Evolutionary conservation across 2,329 filamentous ascomycete species (phyloP).

Genomic region (Cryphonectria radicalis): DNA sequence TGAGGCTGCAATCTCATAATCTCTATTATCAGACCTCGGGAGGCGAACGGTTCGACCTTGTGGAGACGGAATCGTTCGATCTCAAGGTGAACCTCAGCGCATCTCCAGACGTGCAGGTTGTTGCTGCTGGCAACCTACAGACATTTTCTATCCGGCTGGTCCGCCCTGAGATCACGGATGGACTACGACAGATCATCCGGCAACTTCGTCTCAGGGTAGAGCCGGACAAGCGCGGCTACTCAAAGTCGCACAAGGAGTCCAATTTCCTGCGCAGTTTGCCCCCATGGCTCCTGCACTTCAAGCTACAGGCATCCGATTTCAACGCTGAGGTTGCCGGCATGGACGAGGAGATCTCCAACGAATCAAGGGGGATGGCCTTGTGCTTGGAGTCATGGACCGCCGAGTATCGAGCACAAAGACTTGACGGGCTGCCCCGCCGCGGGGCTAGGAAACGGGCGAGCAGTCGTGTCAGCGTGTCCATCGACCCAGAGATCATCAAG

Average conservation of each 20-base stretch:
- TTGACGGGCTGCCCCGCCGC: constrained; percentile 65
- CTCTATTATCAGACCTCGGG: constrained; percentile 92
- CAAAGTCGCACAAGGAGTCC: constrained; percentile 55
- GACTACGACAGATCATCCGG: constrained; percentile 85
- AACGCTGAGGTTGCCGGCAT: constrained; percentile 89
- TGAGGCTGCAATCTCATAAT: constrained; percentile 82
- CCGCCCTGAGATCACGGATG: constrained; percentile 88
- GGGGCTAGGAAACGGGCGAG: constrained; percentile 71
- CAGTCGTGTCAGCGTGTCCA: constrained; percentile 69
- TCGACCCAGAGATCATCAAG: constrained; percentile 67
- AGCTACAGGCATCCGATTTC: constrained; percentile 86
- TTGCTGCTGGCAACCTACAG: constrained; percentile 78
- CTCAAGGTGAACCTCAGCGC: constrained; percentile 84
- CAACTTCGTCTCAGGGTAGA: constrained; percentile 76
- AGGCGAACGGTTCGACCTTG: constrained; percentile 81
- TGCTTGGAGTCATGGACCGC: constrained; percentile 87
- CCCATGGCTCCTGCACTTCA: constrained; percentile 80
- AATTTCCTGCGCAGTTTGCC: constrained; percentile 82
- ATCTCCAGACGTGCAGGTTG: constrained; percentile 81
- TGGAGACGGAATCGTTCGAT: constrained; percentile 87
- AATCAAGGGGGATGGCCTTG: constrained; percentile 80
- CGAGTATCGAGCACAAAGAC: constrained; percentile 84
- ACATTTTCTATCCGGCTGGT: constrained; percentile 90
- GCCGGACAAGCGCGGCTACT: constrained; percentile 59
- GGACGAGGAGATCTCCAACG: constrained; percentile 80